These are phyloP conservation scores for Amanita pseudoporphyria DNA, from an alignment of 768 basidiomycete species.

Conservation along the genomic window DNA sequence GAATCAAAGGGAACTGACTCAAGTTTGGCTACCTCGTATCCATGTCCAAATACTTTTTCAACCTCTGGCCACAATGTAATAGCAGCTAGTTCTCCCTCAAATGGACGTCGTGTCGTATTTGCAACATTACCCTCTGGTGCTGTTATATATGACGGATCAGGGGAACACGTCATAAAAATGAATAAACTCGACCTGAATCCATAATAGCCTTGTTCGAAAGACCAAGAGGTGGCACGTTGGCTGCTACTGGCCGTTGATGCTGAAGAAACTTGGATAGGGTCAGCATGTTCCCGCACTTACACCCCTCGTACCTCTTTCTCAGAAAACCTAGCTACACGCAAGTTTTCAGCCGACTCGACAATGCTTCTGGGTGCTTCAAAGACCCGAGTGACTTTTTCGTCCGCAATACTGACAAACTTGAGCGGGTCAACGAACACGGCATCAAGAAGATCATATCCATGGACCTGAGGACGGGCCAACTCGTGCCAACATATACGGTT, in stretches of 20 bases:
- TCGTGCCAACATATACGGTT: constrained; percentile 58
- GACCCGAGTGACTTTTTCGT: constrained; percentile 91
- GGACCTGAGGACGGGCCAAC: constrained; percentile 86
- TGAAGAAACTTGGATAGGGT: constrained; percentile 16
- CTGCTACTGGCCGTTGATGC: constrained; percentile 60
- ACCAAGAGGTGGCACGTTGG: constrained; percentile 88
- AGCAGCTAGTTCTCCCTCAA: constrained; percentile 84
- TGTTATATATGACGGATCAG: background rate
- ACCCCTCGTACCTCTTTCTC: constrained; percentile 38
- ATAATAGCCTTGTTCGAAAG: constrained; percentile 88
- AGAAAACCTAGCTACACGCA: constrained; percentile 37
- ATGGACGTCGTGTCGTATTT: constrained; percentile 39
- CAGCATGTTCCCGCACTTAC: background rate
- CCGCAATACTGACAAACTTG: constrained; percentile 83
- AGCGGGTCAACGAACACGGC: constrained; percentile 67
- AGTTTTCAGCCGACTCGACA: constrained; percentile 46
- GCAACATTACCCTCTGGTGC: constrained; percentile 2
- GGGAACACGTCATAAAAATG: background rate
- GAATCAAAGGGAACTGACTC: background rate
- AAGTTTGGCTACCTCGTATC: constrained; percentile 69
- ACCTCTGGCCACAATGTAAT: constrained; percentile 93
- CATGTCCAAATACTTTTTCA: constrained; percentile 96
- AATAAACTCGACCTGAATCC: constrained; percentile 35
- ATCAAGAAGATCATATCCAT: constrained; percentile 89
- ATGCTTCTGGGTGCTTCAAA: constrained; percentile 89